phyloP scores from a whole-genome alignment of 1,139 yeast genomes.

The Lodderomyces orthopsilosis region DNA sequence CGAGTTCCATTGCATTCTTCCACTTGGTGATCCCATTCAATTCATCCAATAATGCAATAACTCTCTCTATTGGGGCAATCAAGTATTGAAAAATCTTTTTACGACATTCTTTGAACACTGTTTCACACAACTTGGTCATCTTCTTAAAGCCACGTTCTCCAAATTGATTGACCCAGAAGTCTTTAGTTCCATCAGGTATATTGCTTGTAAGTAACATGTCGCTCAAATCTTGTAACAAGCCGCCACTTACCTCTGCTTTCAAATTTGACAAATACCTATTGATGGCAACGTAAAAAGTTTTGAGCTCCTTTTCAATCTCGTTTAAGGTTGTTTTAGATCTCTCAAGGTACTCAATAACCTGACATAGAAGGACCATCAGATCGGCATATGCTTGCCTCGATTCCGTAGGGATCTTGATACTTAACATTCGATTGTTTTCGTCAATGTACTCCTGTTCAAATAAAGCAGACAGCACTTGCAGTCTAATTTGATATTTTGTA shows the following conservation, averaged over 20 bases:
- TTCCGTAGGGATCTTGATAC: constrained; percentile 14
- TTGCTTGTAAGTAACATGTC: constrained; percentile 59
- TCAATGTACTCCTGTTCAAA: constrained; percentile 31
- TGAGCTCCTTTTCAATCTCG: constrained; percentile 34
- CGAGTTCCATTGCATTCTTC: constrained; percentile 19
- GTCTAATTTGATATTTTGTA: constrained; percentile 17
- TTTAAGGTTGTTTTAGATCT: constrained; percentile 39
- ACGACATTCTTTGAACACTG: constrained; percentile 48
- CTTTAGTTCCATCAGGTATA: constrained; percentile 39
- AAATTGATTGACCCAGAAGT: constrained; percentile 48
- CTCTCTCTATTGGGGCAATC: constrained; percentile 56
- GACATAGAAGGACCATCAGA: constrained; percentile 29
- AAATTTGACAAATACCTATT: constrained; percentile 30
- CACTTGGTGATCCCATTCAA: constrained; percentile 46
- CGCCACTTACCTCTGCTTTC: constrained; percentile 7
- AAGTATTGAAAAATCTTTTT: constrained; percentile 48
- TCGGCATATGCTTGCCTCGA: constrained; percentile 18
- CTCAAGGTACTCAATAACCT: constrained; percentile 27
- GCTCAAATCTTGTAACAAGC: constrained; percentile 25
- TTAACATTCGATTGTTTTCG: constrained; percentile 12
- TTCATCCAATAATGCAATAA: constrained; percentile 49
- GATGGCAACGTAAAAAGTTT: constrained; percentile 38
- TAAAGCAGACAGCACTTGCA: constrained; percentile 18
- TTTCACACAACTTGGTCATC: constrained; percentile 50
- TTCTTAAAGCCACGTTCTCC: constrained; percentile 69